phyloP scores from a whole-genome alignment of 495 filamentous ascomycete species.

The Chaetomidium leptoderma region DNA sequence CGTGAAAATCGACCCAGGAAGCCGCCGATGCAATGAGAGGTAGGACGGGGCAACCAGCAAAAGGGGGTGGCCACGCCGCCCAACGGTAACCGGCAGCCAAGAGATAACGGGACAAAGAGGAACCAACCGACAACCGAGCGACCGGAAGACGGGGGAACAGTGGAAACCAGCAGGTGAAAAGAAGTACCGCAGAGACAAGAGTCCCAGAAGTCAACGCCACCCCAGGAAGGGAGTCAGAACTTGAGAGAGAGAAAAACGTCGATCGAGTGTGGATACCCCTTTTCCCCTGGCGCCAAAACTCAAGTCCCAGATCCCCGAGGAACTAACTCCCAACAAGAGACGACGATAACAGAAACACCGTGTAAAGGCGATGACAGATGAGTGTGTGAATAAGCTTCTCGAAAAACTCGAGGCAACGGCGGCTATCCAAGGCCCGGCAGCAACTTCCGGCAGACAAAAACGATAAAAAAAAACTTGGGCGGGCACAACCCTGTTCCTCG shows the following conservation, averaged over 20 bases:
- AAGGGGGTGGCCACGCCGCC: neutral
- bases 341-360: neutral
- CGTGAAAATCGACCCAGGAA: neutral
- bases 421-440: neutral
- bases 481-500: neutral
- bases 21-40: neutral
- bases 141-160: constrained; percentile 8
- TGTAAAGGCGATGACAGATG: constrained; percentile 1
- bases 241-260: constrained; percentile 4
- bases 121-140: neutral
- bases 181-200: neutral
- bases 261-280: constrained; percentile 6
- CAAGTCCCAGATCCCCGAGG: neutral
- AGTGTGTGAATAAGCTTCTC: neutral
- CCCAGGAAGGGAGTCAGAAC: neutral
- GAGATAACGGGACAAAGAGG: neutral
- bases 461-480: neutral
- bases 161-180: constrained; percentile 2
- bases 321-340: neutral
- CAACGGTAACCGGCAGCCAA: neutral
- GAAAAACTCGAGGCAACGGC: neutral
- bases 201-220: neutral
- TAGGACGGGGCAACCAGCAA: neutral
- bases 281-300: neutral
- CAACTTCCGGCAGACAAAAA: neutral